Evolutionary conservation across 768 basidiomycete species (phyloP), one percentile per base, ranked within the genome.

Genomic region (Phanerochaete carnosa): DNA sequence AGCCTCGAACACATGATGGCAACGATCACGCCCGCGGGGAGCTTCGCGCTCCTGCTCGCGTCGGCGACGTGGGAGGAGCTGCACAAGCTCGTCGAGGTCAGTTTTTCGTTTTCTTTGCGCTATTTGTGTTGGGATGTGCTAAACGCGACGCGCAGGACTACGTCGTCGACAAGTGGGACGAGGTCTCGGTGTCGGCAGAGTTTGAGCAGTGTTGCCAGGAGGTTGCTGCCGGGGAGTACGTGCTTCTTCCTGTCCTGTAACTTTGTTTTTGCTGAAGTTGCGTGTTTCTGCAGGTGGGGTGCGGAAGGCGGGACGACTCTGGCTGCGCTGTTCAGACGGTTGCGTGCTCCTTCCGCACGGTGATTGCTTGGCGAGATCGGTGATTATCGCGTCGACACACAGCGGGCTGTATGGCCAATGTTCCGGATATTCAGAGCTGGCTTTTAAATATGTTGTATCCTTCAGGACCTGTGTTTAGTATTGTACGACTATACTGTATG

Each of bases 101-200:
- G 76, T 68, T 9, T 60, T 3, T 6, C 51, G 29, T 59, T 68
- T 30, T 64, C 58, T n/a, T 57, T 61, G 39, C 32, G 43, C 32
- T 45, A 47, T 60, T 5, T 29, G 5, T 35, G 33, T 28, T 22
- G n/a, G 9, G 23, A 26, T n/a, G 23, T 3, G n/a, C 28, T 56
- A 16, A 50, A 12, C 16, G 53, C 16, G 23, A 6, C 0, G 45
- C 8, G 19, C 43, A 64, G 83, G 88, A 91, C 68, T 92, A 85
- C 61, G 84, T 91, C 25, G 86, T 91, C 1, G 83, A 87, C n/a
- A 82, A 84, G 65, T 91, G 89, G 88, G 84, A 85, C 45, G 84
- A 86, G 59, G 87, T 90, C 8, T 84, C 84, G 25, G 73, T 75
- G 19, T 84, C 82, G 1, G 76, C 77, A 9, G 87, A 87, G 64